These are phyloP conservation scores for Xylaria scruposa DNA, from an alignment of 495 filamentous ascomycete genomes.

Conservation along the genomic window DNA sequence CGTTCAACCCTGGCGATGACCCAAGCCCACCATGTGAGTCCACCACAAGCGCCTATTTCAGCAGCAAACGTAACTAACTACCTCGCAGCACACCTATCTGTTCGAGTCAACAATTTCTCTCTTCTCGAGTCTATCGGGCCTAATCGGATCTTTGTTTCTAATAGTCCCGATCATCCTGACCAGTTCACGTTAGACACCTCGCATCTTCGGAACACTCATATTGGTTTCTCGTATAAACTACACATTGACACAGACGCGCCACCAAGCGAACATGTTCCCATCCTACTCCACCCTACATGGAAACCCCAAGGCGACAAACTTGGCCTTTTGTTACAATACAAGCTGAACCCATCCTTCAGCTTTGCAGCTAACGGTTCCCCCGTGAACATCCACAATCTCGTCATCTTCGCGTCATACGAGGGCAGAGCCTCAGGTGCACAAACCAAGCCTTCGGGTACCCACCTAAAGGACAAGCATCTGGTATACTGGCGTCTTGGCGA, in stretches of 20 bases:
- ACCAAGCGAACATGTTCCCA: slow-evolving; percentile 64
- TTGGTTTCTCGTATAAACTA: slow-evolving; percentile 96
- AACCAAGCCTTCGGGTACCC: slow-evolving; percentile 76
- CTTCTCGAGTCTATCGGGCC: slow-evolving; percentile 93
- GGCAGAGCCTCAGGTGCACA: slow-evolving; percentile 69
- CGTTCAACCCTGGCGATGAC: slow-evolving; percentile 71
- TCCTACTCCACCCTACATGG: slow-evolving; percentile 82
- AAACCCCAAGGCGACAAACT: slow-evolving; percentile 82
- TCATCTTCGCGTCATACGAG: slow-evolving; percentile 82
- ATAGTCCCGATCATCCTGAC: slow-evolving; percentile 72
- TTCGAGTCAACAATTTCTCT: slow-evolving; percentile 89
- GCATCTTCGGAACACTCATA: slow-evolving; percentile 70
- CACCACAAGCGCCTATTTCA: background rate
- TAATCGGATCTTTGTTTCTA: slow-evolving; percentile 86
- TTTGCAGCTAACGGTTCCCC: slow-evolving; percentile 44
- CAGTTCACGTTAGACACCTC: slow-evolving; percentile 79
- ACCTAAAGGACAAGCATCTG: slow-evolving; percentile 84
- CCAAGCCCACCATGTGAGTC: slow-evolving; percentile 46
- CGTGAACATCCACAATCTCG: slow-evolving; percentile 77
- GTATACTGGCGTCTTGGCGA: slow-evolving; percentile 92
- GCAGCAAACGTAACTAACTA: slow-evolving; percentile 15
- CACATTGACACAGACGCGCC: slow-evolving; percentile 71
- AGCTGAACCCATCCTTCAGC: slow-evolving; percentile 76
- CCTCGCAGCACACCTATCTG: slow-evolving; percentile 60
- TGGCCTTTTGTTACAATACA: slow-evolving; percentile 83